Evolutionary conservation across 2,329 filamentous ascomycete species (phyloP).

Genomic region (Microsporum audouinii): DNA sequence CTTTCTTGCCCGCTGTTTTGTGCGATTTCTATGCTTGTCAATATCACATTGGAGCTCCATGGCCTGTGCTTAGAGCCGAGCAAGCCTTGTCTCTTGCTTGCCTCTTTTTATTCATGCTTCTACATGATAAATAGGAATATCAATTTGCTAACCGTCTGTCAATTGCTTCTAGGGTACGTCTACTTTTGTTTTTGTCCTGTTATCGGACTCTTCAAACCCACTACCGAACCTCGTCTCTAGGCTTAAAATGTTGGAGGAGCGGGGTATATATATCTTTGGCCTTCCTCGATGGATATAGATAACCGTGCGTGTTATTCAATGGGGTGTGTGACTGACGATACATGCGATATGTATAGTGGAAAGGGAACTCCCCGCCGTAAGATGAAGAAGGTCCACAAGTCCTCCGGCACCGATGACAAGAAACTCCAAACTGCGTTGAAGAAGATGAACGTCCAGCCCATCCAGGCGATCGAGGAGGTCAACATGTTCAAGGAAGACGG

Average conservation of each 20-base stretch:
- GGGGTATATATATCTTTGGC: not conserved
- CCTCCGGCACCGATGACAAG: constrained; percentile 94
- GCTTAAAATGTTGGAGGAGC: not conserved
- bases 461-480: constrained; percentile 98
- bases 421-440: constrained; percentile 95
- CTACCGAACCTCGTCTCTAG: not conserved
- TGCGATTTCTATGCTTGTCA: not conserved
- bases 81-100: not conserved
- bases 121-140: not conserved
- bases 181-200: too few relatives aligned
- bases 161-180: constrained; percentile 1
- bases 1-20: not conserved
- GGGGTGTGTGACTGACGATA: not conserved
- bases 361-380: constrained; percentile 97
- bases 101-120: not conserved
- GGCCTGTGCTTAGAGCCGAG: not conserved
- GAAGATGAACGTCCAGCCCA: constrained; percentile 99
- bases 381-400: constrained; percentile 95
- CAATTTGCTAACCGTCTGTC: not conserved
- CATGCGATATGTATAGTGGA: constrained; percentile 47
- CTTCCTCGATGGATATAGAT: not conserved
- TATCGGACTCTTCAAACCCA: not conserved
- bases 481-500: constrained; percentile 99
- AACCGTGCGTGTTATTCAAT: too few relatives aligned
- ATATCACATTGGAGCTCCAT: not conserved